Evolutionary conservation across 2,329 filamentous ascomycete species (phyloP), one percentile per base, ranked within the genome.

Genomic region (Mollisiaceae sp.): DNA sequence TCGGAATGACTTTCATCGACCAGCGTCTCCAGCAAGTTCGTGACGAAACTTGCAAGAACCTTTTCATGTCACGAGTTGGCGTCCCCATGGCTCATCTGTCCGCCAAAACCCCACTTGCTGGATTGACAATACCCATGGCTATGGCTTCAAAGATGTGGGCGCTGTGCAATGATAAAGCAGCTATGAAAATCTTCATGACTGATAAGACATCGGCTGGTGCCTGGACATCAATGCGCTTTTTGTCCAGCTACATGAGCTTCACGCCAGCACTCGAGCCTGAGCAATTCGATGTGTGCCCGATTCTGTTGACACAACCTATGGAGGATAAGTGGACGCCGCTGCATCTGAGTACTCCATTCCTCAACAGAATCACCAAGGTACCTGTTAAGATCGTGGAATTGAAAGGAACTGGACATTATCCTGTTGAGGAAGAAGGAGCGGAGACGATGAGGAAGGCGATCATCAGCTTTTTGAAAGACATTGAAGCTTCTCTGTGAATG

Each of bases 51-150:
- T 64, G 55, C 56, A 41, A 14, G 8, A 64, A 64, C 18, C 27
- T 64, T n/a, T 64, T 64, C 57, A 64, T 64, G 62, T 52, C 39
- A 35, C 62, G 62, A 15, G 62, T 64, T 22, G 62, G 62, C n/a
- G 62, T 64, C 41, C 62, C 62, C 24, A 6, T 52, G 2, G 56
- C 62, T 2, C 50, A 35, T 41, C 12, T 64, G n/a, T 24, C 39
- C 20, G 54, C 62, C 41, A 43, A 43, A 27, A 54, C 52, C 41
- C 55, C 62, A 18, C 41, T 54, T 8, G 32, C 38, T n/a, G 15
- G 27, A 15, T 39, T 64, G 18, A 59, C 62, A 32, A 64, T 64
- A 24, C 62, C 62, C 20, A 54, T 64, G 55, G 47, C 39, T 20
- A 39, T 64, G 8, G 62, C 62, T 18, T 41, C 39, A 5, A 64